Evolutionary conservation across 345 rosid genomes (phyloP).

Genomic region (Kandelia obovata): DNA sequence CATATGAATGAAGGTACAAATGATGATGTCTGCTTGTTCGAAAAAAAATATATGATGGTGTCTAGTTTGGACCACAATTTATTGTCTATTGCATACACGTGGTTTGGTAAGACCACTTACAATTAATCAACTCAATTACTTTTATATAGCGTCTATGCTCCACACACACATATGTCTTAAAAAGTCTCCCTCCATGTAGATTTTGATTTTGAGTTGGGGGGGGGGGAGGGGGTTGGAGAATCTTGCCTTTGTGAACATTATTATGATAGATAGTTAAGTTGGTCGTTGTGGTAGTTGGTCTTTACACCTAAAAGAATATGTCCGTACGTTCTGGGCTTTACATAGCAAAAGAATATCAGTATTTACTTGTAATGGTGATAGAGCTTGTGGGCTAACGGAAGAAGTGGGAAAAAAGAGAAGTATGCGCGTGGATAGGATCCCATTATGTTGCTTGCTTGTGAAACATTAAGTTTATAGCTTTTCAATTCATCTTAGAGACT

Average conservation of each 20-base stretch:
- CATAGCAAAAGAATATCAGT: not conserved
- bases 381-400: not conserved
- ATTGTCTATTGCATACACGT: slow-evolving; percentile 22
- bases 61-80: slow-evolving; percentile 13
- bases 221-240: not conserved
- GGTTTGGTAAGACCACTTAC: not conserved
- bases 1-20: slow-evolving; percentile 2
- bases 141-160: not conserved
- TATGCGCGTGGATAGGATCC: slow-evolving; percentile 7
- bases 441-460: slow-evolving; percentile 23
- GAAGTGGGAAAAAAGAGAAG: slow-evolving; percentile 15
- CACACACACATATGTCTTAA: not conserved
- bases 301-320: slow-evolving; percentile 7
- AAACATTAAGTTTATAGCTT: slow-evolving; percentile 14
- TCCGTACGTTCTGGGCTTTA: not conserved
- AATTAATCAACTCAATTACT: not conserved
- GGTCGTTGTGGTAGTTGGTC: slow-evolving; percentile 37
- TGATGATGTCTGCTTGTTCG: not conserved
- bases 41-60: not conserved
- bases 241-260: slow-evolving; percentile 3
- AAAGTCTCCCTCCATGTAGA: not conserved
- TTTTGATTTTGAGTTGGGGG: not conserved
- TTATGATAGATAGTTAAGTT: slow-evolving; percentile 25
- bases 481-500: slow-evolving; percentile 10
- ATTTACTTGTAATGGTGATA: slow-evolving; percentile 4